Conservation (phyloP, 768 basidiomycete species). For the Tulasnella sp. region DNA sequence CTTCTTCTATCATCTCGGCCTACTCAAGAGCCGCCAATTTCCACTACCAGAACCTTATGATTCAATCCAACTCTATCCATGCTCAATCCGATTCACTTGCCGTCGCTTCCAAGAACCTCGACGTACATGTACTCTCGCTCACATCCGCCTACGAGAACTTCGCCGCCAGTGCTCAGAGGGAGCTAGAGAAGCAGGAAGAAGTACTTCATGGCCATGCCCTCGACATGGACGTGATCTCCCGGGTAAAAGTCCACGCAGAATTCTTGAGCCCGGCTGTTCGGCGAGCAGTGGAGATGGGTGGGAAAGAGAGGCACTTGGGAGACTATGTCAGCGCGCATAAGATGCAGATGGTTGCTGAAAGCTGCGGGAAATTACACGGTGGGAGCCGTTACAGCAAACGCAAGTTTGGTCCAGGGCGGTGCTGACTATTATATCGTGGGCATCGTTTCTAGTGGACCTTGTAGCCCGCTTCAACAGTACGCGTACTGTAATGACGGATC, state of each 20-base stretch:
- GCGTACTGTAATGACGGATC: constrained; percentile 40
- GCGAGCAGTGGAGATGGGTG: constrained; percentile 57
- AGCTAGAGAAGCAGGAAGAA: constrained; percentile 53
- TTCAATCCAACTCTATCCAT: constrained; percentile 41
- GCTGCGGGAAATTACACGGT: constrained; percentile 57
- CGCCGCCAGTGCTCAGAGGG: constrained; percentile 39
- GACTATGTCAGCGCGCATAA: constrained; percentile 70
- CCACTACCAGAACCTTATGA: constrained; percentile 33
- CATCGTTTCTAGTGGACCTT: constrained; percentile 43
- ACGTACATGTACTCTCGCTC: constrained; percentile 59
- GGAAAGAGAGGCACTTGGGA: constrained; percentile 51
- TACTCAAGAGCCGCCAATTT: constrained; percentile 43
- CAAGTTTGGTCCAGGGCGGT: too few species aligned
- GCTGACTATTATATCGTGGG: too few species aligned
- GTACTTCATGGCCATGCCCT: constrained; percentile 55
- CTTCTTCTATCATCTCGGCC: constrained; percentile 45
- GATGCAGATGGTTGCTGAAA: constrained; percentile 71
- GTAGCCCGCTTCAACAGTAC: constrained; percentile 41
- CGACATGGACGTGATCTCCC: constrained; percentile 58
- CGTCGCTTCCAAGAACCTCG: constrained; percentile 62
- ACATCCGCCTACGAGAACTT: constrained; percentile 59
- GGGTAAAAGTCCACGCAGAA: constrained; percentile 58
- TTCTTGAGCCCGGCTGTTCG: constrained; percentile 59
- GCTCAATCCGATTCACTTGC: constrained; percentile 59
- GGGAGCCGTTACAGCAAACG: not conserved